Evolutionary conservation across 805 yeast genomes (phyloP), one percentile per base, ranked within the genome.

Genomic region (Lipomyces kockii): DNA sequence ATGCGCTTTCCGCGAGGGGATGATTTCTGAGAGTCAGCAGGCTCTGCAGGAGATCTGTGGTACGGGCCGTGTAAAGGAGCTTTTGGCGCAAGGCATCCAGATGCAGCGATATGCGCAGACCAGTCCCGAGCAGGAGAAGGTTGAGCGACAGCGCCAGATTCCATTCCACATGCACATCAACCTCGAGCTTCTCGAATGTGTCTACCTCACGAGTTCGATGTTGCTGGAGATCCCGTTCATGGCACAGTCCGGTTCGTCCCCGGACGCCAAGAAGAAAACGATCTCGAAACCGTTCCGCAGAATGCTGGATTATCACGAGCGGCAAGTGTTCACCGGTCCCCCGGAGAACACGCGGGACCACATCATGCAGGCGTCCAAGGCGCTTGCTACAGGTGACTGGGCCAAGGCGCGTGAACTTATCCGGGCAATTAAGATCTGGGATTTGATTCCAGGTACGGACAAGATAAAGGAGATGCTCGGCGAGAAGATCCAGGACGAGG

Each of bases 81-180:
- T 95, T 68, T 85, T 95, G 70, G 98, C 98, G 68, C 99, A 94
- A 83, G 96, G 97, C 63, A 83, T 86, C 75, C 89, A 89, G 78
- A 66, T 70, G 60, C 76, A 72, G 58, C 89, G 92, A 80, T 88
- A 85, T 78, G 83, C 85, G 64, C 86, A 84, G 74, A 82, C 83
- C 20, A 78, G 87, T 32, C 80, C 83, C 58, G 76, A 74, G 59
- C 76, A 73, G 57, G 76, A 74, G 62, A 61, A 66, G 25, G 85
- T 84, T 69, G 97, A 90, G 76, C 86, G 84, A 75, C 94, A 89
- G 80, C 88, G 93, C 78, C 85, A 92, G 78, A 84, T 95, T 78
- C 99, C 99, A 67, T 95, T 90, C 89, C 99, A 95, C 82, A 92
- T 92, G 90, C 99, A 95, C 81, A 94, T 95, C 79, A 95, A 95